These are phyloP conservation scores for Lasiodiplodia theobromae DNA, from an alignment of 2,329 filamentous ascomycete genomes.

Conservation along the genomic window DNA sequence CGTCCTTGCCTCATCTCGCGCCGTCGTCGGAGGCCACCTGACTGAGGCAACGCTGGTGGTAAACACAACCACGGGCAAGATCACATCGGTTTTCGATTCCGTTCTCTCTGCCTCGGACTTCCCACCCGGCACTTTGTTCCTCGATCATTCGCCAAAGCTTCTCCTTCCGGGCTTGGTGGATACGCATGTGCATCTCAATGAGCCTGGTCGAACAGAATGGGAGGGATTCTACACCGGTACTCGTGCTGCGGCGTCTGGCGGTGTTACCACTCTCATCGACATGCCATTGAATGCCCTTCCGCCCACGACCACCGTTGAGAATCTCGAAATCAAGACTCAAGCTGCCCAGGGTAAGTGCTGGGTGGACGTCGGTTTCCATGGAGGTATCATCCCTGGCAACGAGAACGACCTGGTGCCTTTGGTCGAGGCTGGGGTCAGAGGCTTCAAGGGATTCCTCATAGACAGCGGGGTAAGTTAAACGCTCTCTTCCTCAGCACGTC, in stretches of 20 bases:
- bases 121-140: constrained; percentile 74
- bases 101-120: constrained; percentile 79
- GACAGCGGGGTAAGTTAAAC: constrained; percentile 81
- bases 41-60: constrained; percentile 85
- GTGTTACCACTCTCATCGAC: constrained; percentile 95
- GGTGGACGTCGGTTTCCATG: constrained; percentile 99
- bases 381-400: constrained; percentile 92
- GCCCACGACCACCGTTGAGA: constrained; percentile 86
- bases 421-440: constrained; percentile 84
- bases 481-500: not conserved
- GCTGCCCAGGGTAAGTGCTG: constrained; percentile 90
- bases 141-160: constrained; percentile 83
- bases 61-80: constrained; percentile 81
- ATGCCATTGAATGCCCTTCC: constrained; percentile 98
- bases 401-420: constrained; percentile 77
- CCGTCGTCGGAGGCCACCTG: constrained; percentile 77
- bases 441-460: constrained; percentile 98
- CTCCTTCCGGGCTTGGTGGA: constrained; percentile 94
- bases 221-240: constrained; percentile 97
- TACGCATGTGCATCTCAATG: constrained; percentile 96
- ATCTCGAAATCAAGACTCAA: constrained; percentile 82
- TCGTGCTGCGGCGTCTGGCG: constrained; percentile 89
- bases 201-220: constrained; percentile 97
- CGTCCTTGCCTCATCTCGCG: constrained; percentile 83
- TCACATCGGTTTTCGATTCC: constrained; percentile 74